A percentile compares a stretch with the other conserved stretches of the same genome.
Conservation (phyloP, 75 land plant genomes). For the Adiantum capillusveneris region DNA sequence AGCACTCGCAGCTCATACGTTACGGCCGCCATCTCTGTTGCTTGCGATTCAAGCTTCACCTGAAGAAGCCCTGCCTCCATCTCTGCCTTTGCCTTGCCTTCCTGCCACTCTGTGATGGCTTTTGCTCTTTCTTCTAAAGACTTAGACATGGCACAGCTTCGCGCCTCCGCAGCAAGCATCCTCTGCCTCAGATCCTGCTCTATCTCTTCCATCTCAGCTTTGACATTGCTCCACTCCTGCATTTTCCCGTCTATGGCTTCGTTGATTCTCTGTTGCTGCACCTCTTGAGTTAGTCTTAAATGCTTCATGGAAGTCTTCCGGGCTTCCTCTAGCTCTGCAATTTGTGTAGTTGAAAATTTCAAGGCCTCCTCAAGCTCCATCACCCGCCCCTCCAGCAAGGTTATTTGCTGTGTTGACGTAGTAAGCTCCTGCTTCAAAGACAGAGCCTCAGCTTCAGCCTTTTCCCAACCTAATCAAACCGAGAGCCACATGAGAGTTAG, state of each 20-base stretch:
- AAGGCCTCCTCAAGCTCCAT: constrained; percentile 76
- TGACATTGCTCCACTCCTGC: constrained; percentile 46
- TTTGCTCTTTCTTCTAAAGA: constrained; percentile 19
- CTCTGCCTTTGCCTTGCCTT: constrained; percentile 52
- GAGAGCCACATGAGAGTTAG: too few relatives aligned
- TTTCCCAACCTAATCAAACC: constrained; percentile 68
- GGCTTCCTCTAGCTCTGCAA: constrained; percentile 51
- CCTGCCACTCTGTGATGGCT: constrained; percentile 37
- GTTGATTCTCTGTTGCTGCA: constrained; percentile 51
- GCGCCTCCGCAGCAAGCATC: constrained; percentile 30
- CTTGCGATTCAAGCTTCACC: constrained; percentile 41
- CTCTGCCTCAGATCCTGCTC: constrained; percentile 36
- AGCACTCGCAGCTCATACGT: constrained; percentile 38
- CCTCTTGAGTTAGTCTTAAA: constrained; percentile 25
- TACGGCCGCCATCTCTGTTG: constrained; percentile 62
- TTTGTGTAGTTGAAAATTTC: constrained; percentile 76
- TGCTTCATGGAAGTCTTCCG: constrained; percentile 39
- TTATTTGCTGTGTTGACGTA: constrained; percentile 39
- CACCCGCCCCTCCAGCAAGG: constrained; percentile 42
- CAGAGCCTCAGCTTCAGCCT: constrained; percentile 62
- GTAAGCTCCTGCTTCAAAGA: constrained; percentile 61
- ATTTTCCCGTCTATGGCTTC: constrained; percentile 42
- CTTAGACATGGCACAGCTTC: constrained; percentile 13
- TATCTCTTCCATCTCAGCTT: constrained; percentile 41
- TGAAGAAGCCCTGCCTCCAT: constrained; percentile 56